phyloP scores from a whole-genome alignment of 208 protist species.

The Leishmania arabica region DNA sequence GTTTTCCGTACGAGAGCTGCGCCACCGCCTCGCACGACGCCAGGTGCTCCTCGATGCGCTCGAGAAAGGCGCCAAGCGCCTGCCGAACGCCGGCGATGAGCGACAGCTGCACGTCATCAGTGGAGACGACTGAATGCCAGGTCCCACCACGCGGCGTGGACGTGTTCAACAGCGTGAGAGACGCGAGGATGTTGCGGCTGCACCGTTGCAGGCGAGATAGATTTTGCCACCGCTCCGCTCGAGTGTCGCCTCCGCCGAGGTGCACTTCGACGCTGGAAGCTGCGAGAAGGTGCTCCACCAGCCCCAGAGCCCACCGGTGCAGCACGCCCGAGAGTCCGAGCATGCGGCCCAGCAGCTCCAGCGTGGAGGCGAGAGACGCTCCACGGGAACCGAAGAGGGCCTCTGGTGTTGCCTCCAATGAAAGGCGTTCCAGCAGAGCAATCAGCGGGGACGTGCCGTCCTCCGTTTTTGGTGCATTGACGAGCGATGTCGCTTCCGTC shows the following conservation, averaged over 20 bases:
- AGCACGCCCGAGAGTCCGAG: slow-evolving; percentile 45
- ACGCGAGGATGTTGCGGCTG: neutral
- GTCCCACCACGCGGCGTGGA: neutral
- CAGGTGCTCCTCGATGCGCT: neutral
- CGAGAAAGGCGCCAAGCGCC: neutral
- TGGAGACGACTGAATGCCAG: neutral
- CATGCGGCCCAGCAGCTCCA: slow-evolving; percentile 37
- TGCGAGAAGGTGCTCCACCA: slow-evolving; percentile 23
- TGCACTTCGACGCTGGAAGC: slow-evolving; percentile 6
- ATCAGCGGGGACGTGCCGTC: slow-evolving; percentile 24
- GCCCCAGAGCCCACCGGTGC: slow-evolving; percentile 22
- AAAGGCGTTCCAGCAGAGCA: slow-evolving; percentile 43
- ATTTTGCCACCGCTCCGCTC: neutral
- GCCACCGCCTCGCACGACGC: neutral
- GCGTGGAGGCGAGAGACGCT: slow-evolving; percentile 34
- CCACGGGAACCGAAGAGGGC: slow-evolving; percentile 47
- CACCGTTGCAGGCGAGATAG: slow-evolving; percentile 8
- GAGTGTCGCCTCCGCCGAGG: neutral
- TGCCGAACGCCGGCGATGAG: neutral
- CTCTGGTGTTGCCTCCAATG: slow-evolving; percentile 39
- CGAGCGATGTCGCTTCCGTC: slow-evolving; percentile 1
- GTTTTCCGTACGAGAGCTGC: neutral
- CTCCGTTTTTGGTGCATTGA: neutral
- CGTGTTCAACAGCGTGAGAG: neutral
- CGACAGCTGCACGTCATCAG: slow-evolving; percentile 1